Evolutionary conservation across 345 rosid species (phyloP), one percentile per base, ranked within the genome.

Genomic region (Lagerstroemia speciosa): DNA sequence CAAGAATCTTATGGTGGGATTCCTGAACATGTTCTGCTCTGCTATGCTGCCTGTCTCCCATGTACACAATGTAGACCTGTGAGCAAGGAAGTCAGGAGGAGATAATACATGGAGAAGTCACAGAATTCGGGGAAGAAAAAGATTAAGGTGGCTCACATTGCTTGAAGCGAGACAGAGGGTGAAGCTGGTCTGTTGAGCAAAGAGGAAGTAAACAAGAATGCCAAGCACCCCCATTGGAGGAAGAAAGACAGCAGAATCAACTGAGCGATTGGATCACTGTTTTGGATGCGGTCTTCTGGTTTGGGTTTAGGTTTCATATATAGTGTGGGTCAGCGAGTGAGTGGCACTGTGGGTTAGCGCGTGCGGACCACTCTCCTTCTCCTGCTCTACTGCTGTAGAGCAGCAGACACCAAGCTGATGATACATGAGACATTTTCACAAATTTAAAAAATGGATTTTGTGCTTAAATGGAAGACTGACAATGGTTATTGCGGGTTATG

Each of bases 51-150:
- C 46, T 76, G 12, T 77, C 81, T 38, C 89, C 89, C 85, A 80
- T 75, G 57, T 83, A 83, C 37, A 83, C 87, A 64, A 85, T 81
- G 73, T 85, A 77, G 65, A 72, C 85, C 90, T 85, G 76, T 26
- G 36, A 22, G 33, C 63, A 16, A 30, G 5, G 66, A 61, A 38
- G 48, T 71, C 65, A 75, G 48, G 40, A 67, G 37, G 3, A 1
- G 14, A 53, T 8, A 24, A 57, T 22, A 57, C 19, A 27, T 2
- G 10, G 6, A 8, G 27, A 9, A 26, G 10, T 20, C 14, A 9
- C 9, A 53, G 24, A 17, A 15, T 48, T 9, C 32, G 1, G 16
- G 33, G 8, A 50, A n/a, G 9, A 27, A 5, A n/a, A 16, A 15
- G 33, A 50, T 6, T 36, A 30, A 26, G 27, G 50, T 20, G 66